Conservation (phyloP, 2,329 filamentous ascomycete genomes). For the Neofusicoccum sp. region DNA sequence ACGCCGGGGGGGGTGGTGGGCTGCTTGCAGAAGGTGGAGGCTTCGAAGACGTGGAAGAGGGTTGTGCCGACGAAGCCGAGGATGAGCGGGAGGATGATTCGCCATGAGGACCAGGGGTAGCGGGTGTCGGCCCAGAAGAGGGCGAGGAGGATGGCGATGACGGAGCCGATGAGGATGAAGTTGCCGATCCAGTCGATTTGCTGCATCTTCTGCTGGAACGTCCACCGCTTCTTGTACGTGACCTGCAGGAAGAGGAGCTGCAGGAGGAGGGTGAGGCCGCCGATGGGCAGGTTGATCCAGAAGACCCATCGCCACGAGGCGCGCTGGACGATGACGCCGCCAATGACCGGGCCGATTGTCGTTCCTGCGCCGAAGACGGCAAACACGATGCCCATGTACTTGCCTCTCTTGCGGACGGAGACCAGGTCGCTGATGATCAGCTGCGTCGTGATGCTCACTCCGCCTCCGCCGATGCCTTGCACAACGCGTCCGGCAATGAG, state of each 20-base stretch:
- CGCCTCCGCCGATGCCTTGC: slow-evolving; percentile 54
- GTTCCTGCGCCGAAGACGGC: slow-evolving; percentile 27
- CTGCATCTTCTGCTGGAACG: slow-evolving; percentile 18
- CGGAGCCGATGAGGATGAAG: slow-evolving; percentile 39
- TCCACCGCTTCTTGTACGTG: slow-evolving; percentile 28
- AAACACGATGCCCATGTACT: slow-evolving; percentile 35
- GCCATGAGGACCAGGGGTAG: slow-evolving; percentile 35
- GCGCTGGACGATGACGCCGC: slow-evolving; percentile 32
- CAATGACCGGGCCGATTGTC: slow-evolving; percentile 30
- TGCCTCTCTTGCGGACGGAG: slow-evolving; percentile 45
- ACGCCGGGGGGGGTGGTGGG: slow-evolving; percentile 39
- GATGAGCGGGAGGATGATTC: slow-evolving; percentile 36
- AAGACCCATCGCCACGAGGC: slow-evolving; percentile 49
- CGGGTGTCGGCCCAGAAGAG: slow-evolving; percentile 38
- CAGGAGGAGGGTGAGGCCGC: slow-evolving; percentile 29
- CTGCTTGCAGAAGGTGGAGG: slow-evolving; percentile 35
- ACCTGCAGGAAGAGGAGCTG: slow-evolving; percentile 33
- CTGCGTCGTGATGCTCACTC: slow-evolving; percentile 46
- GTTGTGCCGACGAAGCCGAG: slow-evolving; percentile 36
- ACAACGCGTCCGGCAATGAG: slow-evolving; percentile 57
- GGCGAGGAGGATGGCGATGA: slow-evolving; percentile 35
- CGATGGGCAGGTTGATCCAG: slow-evolving; percentile 43
- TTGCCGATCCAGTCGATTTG: slow-evolving; percentile 29
- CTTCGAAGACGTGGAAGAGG: slow-evolving; percentile 33
- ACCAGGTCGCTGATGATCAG: slow-evolving; percentile 54